Percentiles rank a stretch among this genome's conserved stretches.
Conservation (phyloP, 768 basidiomycete species). For the Clavaria fumosa region DNA sequence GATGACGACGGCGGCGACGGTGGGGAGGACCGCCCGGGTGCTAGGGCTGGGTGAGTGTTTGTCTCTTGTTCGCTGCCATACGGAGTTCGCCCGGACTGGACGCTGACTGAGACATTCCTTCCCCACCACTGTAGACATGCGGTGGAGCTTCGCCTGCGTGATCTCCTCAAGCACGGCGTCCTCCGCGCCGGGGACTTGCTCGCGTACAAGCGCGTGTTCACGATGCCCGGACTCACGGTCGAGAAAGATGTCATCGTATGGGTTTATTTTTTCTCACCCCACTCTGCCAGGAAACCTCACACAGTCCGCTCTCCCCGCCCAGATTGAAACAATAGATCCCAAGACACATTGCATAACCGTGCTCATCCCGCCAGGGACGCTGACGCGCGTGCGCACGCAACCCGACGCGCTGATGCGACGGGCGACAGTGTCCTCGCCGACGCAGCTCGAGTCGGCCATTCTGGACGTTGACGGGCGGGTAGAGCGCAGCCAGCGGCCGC, state of each 20-base stretch:
- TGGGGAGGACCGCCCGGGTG: too few relatives aligned
- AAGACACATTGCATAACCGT: constrained; percentile 27
- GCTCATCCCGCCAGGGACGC: constrained; percentile 24
- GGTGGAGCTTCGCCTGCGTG: constrained; percentile 28
- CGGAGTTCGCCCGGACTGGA: too few relatives aligned
- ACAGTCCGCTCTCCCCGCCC: too few relatives aligned
- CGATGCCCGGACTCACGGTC: constrained; percentile 21
- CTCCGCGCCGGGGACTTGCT: constrained; percentile 39
- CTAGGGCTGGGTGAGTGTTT: too few relatives aligned
- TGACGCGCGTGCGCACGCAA: constrained; percentile 22
- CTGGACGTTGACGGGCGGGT: constrained; percentile 38
- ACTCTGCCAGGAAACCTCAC: constrained; percentile 2
- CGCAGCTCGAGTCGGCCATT: constrained; percentile 35
- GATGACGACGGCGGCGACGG: too few relatives aligned
- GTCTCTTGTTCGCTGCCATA: too few relatives aligned
- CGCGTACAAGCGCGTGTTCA: constrained; percentile 35
- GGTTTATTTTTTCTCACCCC: constrained; percentile 1
- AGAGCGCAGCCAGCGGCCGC: constrained; percentile 24
- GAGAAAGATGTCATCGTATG: constrained; percentile 43
- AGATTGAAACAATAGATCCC: constrained; percentile 34
- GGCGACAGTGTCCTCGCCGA: constrained; percentile 27
- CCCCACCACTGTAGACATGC: constrained; percentile 28
- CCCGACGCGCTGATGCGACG: constrained; percentile 23
- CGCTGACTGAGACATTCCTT: not conserved
- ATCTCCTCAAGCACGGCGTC: constrained; percentile 29